phyloP scores from a whole-genome alignment of 345 rosid species.

The Anacardium occidentale region DNA sequence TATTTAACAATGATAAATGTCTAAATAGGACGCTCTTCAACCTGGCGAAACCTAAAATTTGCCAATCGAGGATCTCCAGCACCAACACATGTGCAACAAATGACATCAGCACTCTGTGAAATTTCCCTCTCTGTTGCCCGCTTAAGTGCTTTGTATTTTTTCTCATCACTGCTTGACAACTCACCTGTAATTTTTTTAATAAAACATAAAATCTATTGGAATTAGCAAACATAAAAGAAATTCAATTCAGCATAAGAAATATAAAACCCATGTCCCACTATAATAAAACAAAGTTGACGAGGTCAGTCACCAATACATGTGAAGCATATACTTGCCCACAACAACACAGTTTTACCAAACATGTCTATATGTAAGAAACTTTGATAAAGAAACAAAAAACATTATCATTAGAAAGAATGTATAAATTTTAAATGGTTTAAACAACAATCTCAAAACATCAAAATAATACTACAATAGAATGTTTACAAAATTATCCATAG shows the following conservation, averaged over 20 bases:
- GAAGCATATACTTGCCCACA: background rate
- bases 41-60: conserved; percentile 99
- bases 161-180: conserved; percentile 97
- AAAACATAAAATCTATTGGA: no score
- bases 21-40: conserved; percentile 22
- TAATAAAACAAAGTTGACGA: background rate
- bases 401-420: background rate
- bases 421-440: background rate
- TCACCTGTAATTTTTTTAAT: conserved; percentile 57
- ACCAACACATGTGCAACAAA: conserved; percentile 98
- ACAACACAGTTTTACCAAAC: background rate
- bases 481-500: background rate
- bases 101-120: conserved; percentile 99
- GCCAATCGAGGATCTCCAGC: conserved; percentile 98
- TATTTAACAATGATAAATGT: conserved; percentile 6
- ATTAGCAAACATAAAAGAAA: background rate
- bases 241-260: background rate
- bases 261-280: background rate
- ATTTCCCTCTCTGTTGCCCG: conserved; percentile 97
- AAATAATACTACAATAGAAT: background rate
- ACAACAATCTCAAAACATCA: background rate
- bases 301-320: background rate
- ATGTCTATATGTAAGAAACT: background rate
- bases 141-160: conserved; percentile 93
- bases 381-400: background rate